These are phyloP conservation scores for Glomus cerebriforme DNA, from an alignment of 192 early-diverging fungal species.

Conservation along the genomic window DNA sequence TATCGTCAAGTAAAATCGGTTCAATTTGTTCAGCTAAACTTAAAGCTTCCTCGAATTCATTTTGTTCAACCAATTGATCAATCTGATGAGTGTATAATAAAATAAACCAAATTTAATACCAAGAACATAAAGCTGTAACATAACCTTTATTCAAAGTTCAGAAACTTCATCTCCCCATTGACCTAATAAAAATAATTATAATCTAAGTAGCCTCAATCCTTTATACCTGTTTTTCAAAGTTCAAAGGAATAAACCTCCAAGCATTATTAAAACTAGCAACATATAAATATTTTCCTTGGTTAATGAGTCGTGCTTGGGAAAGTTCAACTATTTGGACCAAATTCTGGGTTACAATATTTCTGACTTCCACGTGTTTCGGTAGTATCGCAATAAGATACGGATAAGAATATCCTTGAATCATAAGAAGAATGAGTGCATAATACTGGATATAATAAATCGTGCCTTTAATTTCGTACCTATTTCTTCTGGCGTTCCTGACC, in stretches of 20 bases:
- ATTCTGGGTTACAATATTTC: constrained; percentile 79
- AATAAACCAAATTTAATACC: not conserved
- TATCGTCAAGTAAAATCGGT: constrained; percentile 68
- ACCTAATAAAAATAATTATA: no score
- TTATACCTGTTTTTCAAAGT: constrained; percentile 54
- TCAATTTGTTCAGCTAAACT: constrained; percentile 77
- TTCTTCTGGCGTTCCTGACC: constrained; percentile 61
- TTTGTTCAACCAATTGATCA: constrained; percentile 68
- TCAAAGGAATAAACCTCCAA: constrained; percentile 72
- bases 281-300: constrained; percentile 76
- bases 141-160: no score
- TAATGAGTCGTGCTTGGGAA: constrained; percentile 60
- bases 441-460: not conserved
- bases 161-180: no score
- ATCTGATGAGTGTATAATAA: constrained; percentile 55
- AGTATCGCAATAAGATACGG: constrained; percentile 77
- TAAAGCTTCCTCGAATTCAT: constrained; percentile 74
- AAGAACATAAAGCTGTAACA: no score
- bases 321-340: constrained; percentile 83
- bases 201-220: not conserved
- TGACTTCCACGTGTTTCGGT: constrained; percentile 75
- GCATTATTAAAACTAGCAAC: constrained; percentile 65
- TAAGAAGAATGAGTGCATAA: not conserved
- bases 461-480: constrained; percentile 46
- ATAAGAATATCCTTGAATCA: constrained; percentile 53